Base-by-base conservation (phyloP, 495 filamentous ascomycete species). In the Alectoria sarmentosa region DNA sequence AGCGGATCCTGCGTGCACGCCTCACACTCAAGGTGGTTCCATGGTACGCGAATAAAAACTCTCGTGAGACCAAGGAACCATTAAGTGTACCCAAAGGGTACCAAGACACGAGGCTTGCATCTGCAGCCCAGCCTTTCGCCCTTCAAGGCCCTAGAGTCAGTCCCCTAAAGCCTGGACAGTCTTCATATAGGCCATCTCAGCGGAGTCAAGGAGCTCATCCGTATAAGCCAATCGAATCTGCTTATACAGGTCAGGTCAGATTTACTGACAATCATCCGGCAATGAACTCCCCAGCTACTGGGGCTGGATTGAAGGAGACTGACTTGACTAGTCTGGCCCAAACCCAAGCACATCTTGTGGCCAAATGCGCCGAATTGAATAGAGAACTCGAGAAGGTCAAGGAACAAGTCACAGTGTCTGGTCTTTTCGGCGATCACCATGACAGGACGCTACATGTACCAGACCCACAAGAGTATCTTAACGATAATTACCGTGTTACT, bases 21-120 rank as follows among this genome's bases (percentile, higher is more conserved):
- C 37, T 69, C 10, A 67, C 37, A 36, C 21, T 69, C 41, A 65
- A 61, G 6, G 37, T 69, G 13, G 30, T 61, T n/a, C 64, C 68
- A 19, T 67, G 46, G 34, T 61, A 61, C 34, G 57, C 36, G 23
- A 56, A 32, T 5, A n/a, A 30, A 9, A 52, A 48, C 26, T 41
- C 52, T 34, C 26, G 15, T 23, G 42, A n/a, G 13, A 37, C 46
- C 26, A 44, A 28, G 42, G 59, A 28, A 36, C 9, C 19, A 14
- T 48, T 38, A n/a, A 63, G 11, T 9, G 46, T 13, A 42, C 38
- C 48, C 36, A 15, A 32, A 41, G 23, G 1, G 14, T 42, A 56
- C 36, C 23, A 56, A 34, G 23, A 52, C 26, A 55, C 48, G 13
- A 39, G 54, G 26, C 26, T n/a, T 21, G 34, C 49, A 26, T 52